Conservation (phyloP, 2,329 filamentous ascomycete genomes). For the Fusarium siculi region DNA sequence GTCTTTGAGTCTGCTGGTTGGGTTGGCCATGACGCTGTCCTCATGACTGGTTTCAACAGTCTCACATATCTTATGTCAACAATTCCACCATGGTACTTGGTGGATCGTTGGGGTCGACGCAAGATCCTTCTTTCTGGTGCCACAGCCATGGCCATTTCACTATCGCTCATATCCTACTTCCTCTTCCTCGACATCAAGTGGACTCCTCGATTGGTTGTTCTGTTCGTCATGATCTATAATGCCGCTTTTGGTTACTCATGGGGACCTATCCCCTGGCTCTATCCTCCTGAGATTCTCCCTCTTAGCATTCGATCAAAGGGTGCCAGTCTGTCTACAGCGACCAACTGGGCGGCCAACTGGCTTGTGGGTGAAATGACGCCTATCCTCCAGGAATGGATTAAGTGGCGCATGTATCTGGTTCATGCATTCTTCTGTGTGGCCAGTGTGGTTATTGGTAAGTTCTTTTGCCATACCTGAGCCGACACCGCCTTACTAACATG, state of each 20-base stretch:
- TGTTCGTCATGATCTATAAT: slow-evolving; percentile 99
- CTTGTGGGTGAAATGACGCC: slow-evolving; percentile 95
- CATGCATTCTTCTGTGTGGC: slow-evolving; percentile 97
- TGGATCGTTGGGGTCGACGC: slow-evolving; percentile 90
- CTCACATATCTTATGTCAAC: slow-evolving; percentile 91
- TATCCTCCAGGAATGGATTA: slow-evolving; percentile 88
- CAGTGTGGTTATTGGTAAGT: slow-evolving; percentile 95
- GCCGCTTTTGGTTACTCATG: slow-evolving; percentile 94
- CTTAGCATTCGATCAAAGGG: slow-evolving; percentile 97
- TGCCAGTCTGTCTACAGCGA: slow-evolving; percentile 92
- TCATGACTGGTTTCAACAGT: slow-evolving; percentile 97
- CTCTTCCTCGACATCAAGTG: slow-evolving; percentile 83
- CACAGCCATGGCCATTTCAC: slow-evolving; percentile 85
- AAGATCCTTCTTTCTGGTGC: slow-evolving; percentile 91
- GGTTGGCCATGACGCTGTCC: slow-evolving; percentile 86
- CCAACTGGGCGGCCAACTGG: slow-evolving; percentile 99
- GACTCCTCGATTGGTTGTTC: slow-evolving; percentile 86
- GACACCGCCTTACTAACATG: slow-evolving; percentile 12
- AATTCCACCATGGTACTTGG: slow-evolving; percentile 95
- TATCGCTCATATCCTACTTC: slow-evolving; percentile 94
- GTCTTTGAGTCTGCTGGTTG: slow-evolving; percentile 98
- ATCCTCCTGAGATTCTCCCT: slow-evolving; percentile 97
- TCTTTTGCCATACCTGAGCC: slow-evolving; percentile 32
- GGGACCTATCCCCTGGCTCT: slow-evolving; percentile 98
- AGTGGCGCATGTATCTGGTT: slow-evolving; percentile 92